Evolutionary conservation across 345 rosid species (phyloP).

Genomic region (Arabidopsis arenosa): DNA sequence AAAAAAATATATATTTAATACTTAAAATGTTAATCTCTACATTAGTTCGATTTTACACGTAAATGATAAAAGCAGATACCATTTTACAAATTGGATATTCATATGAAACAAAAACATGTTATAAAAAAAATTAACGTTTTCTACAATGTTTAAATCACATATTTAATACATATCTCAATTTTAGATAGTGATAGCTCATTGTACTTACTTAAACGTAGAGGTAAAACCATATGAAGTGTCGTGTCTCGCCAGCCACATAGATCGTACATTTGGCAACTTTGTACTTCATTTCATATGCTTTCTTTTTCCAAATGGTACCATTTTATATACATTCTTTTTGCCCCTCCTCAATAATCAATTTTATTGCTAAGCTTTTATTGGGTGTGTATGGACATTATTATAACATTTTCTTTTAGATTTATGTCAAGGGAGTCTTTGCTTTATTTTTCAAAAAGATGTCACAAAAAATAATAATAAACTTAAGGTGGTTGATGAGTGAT

Average conservation of each 20-base stretch:
- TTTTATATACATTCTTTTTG: conserved; percentile 38
- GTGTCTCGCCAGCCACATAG: conserved; percentile 39
- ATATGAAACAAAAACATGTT: too few species aligned
- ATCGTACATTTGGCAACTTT: conserved; percentile 43
- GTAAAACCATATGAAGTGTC: conserved; percentile 30
- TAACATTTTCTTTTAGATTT: conserved; percentile 30
- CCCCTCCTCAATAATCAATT: conserved; percentile 13
- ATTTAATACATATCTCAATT: background rate
- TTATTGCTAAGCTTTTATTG: conserved; percentile 37
- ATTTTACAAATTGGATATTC: too few species aligned
- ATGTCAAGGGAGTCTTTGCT: conserved; percentile 18
- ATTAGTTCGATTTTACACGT: too few species aligned
- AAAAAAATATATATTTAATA: too few species aligned
- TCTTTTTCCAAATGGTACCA: conserved; percentile 33
- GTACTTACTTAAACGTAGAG: conserved; percentile 10
- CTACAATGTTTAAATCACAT: too few species aligned
- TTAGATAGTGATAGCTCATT: background rate
- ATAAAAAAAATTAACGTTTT: too few species aligned
- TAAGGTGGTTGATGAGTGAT: conserved; percentile 46
- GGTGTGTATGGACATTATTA: conserved; percentile 31
- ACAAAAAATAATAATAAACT: conserved; percentile 16
- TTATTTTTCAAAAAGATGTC: conserved; percentile 20
- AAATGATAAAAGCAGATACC: too few species aligned
- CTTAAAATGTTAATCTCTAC: too few species aligned
- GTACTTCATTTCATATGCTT: conserved; percentile 42